Base-by-base conservation (phyloP, 2,329 filamentous ascomycete genomes). In the Beauveria caledonica region DNA sequence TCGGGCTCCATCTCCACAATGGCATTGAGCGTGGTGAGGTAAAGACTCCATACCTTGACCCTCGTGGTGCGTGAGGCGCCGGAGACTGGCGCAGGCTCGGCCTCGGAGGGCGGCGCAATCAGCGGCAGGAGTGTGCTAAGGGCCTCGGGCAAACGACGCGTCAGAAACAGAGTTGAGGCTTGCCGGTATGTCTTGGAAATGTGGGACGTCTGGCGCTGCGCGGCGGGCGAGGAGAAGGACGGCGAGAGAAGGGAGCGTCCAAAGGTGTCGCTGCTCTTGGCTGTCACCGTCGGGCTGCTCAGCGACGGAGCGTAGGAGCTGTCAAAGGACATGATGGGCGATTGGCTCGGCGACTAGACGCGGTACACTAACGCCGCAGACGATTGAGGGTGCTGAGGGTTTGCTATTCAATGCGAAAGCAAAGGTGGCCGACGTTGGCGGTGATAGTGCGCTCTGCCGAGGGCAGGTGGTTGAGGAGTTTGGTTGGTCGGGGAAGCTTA, bases 21-120 rank as follows among this genome's bases (percentile, higher is more conserved):
- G 44, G 91, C 89, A 76, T 97, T 96, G 64, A 97, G 80, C 55
- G 97, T 88, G 19, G 92, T 96, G 65, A 97, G 82, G 72, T 97
- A 99, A 68, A 99, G 81, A 73, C 92, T 96, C 94, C 94, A 99
- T 64, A 97, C 88, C 75, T 97, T 99, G 73, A 96, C 88, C 65
- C 92, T 82, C 61, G 90, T 94, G 36, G 87, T 89, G 65, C 88
- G 85, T 46, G 89, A 92, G 58, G 91, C 91, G 64, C 82, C 84
- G 58, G 90, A 87, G 58, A 97, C 86, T 5, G 92, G 90, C 29
- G 91, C 88, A 29, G 83, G 78, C 61, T 85, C 80, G 36, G 76
- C 74, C 72, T 78, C 73, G 33, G 77, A 75, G 64, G 77, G 71
- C 8, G 86, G 81, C 1, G 83, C 86, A 69, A 99, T 88, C 63